Base-by-base conservation (phyloP, 257 asterid species). In the Solanum habrochaites region DNA sequence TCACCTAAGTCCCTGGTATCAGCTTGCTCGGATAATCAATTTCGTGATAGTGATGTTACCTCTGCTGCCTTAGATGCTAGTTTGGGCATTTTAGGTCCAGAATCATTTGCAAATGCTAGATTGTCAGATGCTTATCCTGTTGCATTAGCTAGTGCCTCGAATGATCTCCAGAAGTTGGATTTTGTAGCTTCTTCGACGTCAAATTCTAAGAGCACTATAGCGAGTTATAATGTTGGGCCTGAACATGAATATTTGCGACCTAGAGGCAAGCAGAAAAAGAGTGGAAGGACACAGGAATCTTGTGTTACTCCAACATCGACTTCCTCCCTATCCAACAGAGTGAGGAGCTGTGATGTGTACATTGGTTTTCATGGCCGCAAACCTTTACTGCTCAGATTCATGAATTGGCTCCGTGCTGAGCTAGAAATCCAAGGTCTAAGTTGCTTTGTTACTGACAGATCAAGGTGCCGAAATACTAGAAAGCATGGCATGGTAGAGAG, bases 321-420 rank as follows among this genome's bases (percentile, higher is more conserved):
- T 85, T 93, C 98, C 78, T 89, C 92, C 62, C 91, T 93, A 47
- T 89, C 96, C 20, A 93, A 91, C 89, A 91, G 94, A 85, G 86
- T 94, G 88, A 92, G 96, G 85, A 94, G 95, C 85, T 94, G 96
- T 81, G 99, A 96, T 3, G 97, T 96, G 89, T 96, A 93, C 90
- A 94, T 96, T 25, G 99, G 98, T 75, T 94, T 96, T 52, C 95
- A 94, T 58, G 98, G 99, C 43, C 91, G 93, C 75, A 96, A 94
- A 88, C 92, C 97, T 9, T 85, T 91, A 82, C 75, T 94, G 89
- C 91, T 91, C 66, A 87, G 95, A 69, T 96, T 96, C 86, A 91
- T 93, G 37, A 95, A 96, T 82, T 96, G 99, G 98, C 97, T 96
- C 62, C 96, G 94, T 23, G 96, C 98, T 10, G 99, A 96, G 91